Base-by-base conservation (phyloP, 2,329 filamentous ascomycete genomes). In the Mollisiaceae sp. region DNA sequence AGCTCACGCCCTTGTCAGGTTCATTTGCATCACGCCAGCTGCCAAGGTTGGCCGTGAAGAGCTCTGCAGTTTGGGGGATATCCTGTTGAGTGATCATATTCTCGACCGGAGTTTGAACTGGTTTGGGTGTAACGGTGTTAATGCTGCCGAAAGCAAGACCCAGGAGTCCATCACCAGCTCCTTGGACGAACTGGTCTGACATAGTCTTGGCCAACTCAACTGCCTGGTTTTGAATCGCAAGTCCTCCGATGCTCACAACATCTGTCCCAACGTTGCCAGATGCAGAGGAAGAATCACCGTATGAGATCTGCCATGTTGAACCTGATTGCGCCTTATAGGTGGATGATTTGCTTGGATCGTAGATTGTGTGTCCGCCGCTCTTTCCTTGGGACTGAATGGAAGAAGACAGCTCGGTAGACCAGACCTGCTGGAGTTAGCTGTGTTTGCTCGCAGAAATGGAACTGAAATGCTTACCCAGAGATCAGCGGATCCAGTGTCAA, bases 401-500 rank as follows among this genome's bases (percentile, higher is more conserved):
- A 15, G 77, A 71, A 22, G 80, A 75, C 11, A 87, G 77, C 56
- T 82, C 78, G 8, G 82, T 84, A 14, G 85, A 88, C 78, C 84
- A 86, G 62, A 87, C 78, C 85, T 86, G 70, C 18, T 58, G 1
- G 14, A 1, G 36, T 59, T 55, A 22, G 41, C 50, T 39, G 54
- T 39, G 32, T 45, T 36, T 45, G 27, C 24, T 45, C 18, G 35
- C 12, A 57, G 18, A 38, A 54, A 11, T 24, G 35, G 35, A n/a
- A 50, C 24, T 20, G 47, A 5, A 59, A 32, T 32, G 68, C 80
- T 70, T 78, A 87, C 85, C 89, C 88, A 92, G 24, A 90, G 80
- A 79, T 92, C 90, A 22, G 88, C 83, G 12, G 87, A 90, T 22
- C 89, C 89, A 45, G 89, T 91, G 75, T 92, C 90, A 67, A 92